Conservation (phyloP, 305 asterid species). For the Plantago rigida region DNA sequence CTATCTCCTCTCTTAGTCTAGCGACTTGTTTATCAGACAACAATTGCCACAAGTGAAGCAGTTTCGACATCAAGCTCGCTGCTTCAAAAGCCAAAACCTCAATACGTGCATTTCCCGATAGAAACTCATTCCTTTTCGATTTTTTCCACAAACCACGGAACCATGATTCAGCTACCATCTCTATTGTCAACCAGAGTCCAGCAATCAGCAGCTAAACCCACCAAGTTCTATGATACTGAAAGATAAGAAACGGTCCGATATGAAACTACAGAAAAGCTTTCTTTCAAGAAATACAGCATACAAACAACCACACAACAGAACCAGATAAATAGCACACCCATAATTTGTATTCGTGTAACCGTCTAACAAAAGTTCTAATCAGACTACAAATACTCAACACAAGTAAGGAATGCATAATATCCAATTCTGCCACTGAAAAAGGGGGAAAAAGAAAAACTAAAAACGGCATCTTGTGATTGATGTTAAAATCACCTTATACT, state of each 20-base stretch:
- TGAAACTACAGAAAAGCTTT: too few relatives aligned
- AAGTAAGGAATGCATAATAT: too few relatives aligned
- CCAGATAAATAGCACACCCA: constrained; percentile 4
- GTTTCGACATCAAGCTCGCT: constrained; percentile 74
- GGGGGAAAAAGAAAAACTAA: constrained; percentile 1
- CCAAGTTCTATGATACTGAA: constrained; percentile 21
- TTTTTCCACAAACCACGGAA: constrained; percentile 56
- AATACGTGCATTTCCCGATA: constrained; percentile 39
- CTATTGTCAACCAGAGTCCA: constrained; percentile 5
- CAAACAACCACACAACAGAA: not conserved
- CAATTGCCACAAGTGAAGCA: constrained; percentile 69
- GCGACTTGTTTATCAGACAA: constrained; percentile 61
- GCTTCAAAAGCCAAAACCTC: constrained; percentile 85
- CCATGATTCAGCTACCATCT: constrained; percentile 73
- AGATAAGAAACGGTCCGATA: constrained; percentile 11
- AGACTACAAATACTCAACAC: too few relatives aligned
- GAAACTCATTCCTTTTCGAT: constrained; percentile 43
- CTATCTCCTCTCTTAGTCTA: constrained; percentile 54
- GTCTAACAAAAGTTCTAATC: too few relatives aligned
- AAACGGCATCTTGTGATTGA: not conserved
- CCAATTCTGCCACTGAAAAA: not conserved
- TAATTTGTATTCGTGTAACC: too few relatives aligned
- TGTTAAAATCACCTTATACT: not conserved
- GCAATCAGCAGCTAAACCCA: constrained; percentile 23
- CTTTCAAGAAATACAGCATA: too few relatives aligned